Base-by-base conservation (phyloP, 345 rosid genomes). In the Cardamine resedifolia region DNA sequence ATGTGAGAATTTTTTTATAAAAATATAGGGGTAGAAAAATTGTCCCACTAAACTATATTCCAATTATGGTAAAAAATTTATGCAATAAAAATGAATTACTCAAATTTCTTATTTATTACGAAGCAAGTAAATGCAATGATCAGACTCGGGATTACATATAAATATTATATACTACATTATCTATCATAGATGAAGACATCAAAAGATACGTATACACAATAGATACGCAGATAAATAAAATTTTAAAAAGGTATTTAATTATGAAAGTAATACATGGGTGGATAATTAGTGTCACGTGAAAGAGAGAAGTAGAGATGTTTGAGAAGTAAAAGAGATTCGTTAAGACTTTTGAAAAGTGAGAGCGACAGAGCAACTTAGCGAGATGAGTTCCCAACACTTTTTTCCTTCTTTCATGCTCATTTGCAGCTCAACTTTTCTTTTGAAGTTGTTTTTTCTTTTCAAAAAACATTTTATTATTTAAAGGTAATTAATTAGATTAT, bases 201-300 rank as follows among this genome's bases (percentile, higher is more conserved):
- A 64, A 55, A 47, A 30, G 63, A 67, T 58, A 50, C 78, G 73
- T 74, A 67, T 50, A 50, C 68, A 67, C 52, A 38, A 66, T 2
- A 15, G 62, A 66, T 26, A 67, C 47, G 48, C 6, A 27, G 16
- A 16, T 65, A 57, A 26, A 41, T 50, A 23, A 24, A 51, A 7
- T 0, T 0, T 38, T 0, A 0, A 11, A 30, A 64, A 9, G 26
- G 11, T 51, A 59, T 48, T 28, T 39, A 60, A 41, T 38, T 51
- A 10, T 59, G 63, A 67, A 59, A 67, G 78, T 74, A 39, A 44
- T 53, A 53, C 33, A 69, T 68, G 58, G 79, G 74, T 68, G 79
- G 64, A 68, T 63, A 68, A 61, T 69, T 68, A 68, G 74, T 75
- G 74, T 75, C 79, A 75, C 74, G 79, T 75, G 79, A 75, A 75